Evolutionary conservation across 2,329 filamentous ascomycete genomes (phyloP), one percentile per base, ranked within the genome.

Genomic region (Hymenoscyphus albidus): DNA sequence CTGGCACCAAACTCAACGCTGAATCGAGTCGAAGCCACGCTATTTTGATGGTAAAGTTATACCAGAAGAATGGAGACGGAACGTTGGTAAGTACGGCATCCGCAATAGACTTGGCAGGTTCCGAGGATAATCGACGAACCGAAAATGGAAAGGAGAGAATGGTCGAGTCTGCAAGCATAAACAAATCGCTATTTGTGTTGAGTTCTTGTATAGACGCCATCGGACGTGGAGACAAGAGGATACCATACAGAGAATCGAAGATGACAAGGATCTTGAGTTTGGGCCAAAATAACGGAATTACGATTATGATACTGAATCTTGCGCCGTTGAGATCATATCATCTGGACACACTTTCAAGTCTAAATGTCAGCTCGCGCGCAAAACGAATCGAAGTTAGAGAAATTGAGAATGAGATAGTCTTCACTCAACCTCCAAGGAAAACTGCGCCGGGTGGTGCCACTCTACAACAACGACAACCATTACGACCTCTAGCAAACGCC

Each of bases 151-250:
- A 93, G 76, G 93, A 97, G 76, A 85, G 94, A 32, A 82, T 98
- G 75, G 86, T 97, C n/a, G 94, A 98, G 77, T 97, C 93, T 48
- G 93, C 94, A 0, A 94, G 92, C 73, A 98, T 98, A 81, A 98
- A 98, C 83, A 98, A 97, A 80, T 96, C 92, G 68, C 82, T 98
- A 6, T 98, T 98, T 73, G 93, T 97, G 18, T 80, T 98, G 59
- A 94, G 92, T 55, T 93, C 97, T 76, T 98, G 94, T 72, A 94
- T 98, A 62, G 94, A 98, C 75, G 94, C 94, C 63, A 98, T 98
- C 74, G 91, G 90, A 0, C 81, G 85, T 31, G 85, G 86, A 39
- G 86, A 89, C 75, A 85, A 83, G 71, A 86, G 94, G 40, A 94
- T 98, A 73, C 94, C 95, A 0, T 98, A 96, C 76, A 85, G 94